Evolutionary conservation across 805 yeast species (phyloP).

Genomic region (Wickerhamiella alocasiicola): DNA sequence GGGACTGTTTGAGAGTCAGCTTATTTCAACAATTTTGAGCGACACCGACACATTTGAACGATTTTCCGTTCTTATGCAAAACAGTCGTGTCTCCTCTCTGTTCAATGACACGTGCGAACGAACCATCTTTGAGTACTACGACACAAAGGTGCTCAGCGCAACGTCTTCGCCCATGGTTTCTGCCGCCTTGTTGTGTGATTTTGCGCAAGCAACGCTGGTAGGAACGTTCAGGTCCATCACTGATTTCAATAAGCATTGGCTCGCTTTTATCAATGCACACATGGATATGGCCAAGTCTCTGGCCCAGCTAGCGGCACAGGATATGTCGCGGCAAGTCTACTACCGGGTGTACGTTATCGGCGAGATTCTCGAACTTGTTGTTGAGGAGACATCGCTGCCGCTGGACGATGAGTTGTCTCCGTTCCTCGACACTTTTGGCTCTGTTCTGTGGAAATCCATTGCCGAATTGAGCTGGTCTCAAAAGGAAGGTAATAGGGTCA

Average conservation of each 20-base stretch:
- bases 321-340: conserved; percentile 1
- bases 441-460: neutral
- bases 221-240: neutral
- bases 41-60: neutral
- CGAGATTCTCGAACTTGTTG: neutral
- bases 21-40: neutral
- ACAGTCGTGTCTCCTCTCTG: neutral
- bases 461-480: neutral
- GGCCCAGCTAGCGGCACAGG: neutral
- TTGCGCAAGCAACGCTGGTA: neutral
- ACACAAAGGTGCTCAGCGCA: neutral
- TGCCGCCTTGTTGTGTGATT: conserved; percentile 1
- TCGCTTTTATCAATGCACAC: neutral
- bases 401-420: conserved; percentile 4
- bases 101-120: neutral
- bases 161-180: neutral
- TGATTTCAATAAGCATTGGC: neutral
- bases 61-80: neutral
- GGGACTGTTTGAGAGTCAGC: neutral
- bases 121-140: neutral
- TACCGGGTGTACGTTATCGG: neutral
- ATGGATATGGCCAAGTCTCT: neutral
- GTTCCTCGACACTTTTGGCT: conserved; percentile 4
- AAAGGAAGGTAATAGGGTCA: neutral
- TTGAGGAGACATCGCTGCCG: neutral